Evolutionary conservation across 805 yeast genomes (phyloP).

Genomic region (Candida tallmaniae): DNA sequence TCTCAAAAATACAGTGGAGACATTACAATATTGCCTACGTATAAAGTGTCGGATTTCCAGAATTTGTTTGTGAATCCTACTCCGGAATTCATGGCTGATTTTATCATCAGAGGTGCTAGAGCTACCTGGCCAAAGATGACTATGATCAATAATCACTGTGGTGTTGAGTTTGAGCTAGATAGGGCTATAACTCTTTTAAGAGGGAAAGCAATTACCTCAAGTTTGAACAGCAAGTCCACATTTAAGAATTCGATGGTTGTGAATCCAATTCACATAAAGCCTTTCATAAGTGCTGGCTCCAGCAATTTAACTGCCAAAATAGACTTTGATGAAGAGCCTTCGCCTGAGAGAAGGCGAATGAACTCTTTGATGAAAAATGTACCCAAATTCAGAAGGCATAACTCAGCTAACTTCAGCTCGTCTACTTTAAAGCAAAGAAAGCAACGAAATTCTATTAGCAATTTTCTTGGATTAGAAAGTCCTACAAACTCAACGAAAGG

Average conservation of each 20-base stretch:
- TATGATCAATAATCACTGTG: constrained; percentile 82
- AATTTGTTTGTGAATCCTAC: constrained; percentile 78
- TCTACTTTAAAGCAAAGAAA: constrained; percentile 5
- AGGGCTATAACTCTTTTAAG: constrained; percentile 66
- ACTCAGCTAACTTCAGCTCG: constrained; percentile 13
- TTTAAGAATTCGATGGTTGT: constrained; percentile 11
- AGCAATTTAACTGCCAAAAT: not conserved
- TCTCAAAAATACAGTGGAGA: constrained; percentile 92
- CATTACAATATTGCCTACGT: constrained; percentile 84
- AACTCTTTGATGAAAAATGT: constrained; percentile 8
- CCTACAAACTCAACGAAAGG: no score
- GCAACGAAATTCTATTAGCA: constrained; percentile 12
- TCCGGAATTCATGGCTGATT: constrained; percentile 63
- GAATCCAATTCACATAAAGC: constrained; percentile 8
- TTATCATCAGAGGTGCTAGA: constrained; percentile 76
- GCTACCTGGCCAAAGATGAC: constrained; percentile 94
- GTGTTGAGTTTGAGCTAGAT: constrained; percentile 84
- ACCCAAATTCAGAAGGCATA: constrained; percentile 23
- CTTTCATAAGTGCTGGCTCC: not conserved
- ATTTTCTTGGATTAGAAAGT: constrained; percentile 7
- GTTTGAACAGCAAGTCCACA: constrained; percentile 1
- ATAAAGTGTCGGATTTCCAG: constrained; percentile 52
- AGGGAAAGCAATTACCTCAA: constrained; percentile 48
- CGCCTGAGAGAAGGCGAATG: constrained; percentile 7
- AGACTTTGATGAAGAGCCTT: constrained; percentile 5